phyloP scores from a whole-genome alignment of 202 grass and related monocot species.

The Setaria italica region DNA sequence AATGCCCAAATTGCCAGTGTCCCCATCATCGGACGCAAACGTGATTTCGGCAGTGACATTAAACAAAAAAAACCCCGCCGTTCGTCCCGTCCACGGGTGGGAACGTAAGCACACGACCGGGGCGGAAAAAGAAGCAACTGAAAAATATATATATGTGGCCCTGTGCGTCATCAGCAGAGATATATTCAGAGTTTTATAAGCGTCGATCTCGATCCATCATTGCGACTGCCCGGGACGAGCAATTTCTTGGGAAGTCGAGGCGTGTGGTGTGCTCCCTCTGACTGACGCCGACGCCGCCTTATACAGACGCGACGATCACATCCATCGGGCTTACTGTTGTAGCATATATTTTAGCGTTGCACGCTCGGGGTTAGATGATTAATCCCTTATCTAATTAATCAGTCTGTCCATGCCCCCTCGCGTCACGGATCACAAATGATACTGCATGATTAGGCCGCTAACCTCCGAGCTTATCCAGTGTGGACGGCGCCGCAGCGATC shows the following conservation, averaged over 20 bases:
- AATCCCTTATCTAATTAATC: background rate
- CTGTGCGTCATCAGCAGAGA: background rate
- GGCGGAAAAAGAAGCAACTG: background rate
- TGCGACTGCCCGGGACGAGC: background rate
- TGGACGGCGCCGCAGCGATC: constrained; percentile 11
- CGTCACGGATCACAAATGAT: background rate
- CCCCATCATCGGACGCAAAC: constrained; percentile 25
- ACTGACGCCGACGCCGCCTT: background rate
- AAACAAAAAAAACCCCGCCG: background rate
- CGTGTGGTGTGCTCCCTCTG: constrained; percentile 22
- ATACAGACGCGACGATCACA: background rate
- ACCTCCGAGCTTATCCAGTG: constrained; percentile 33
- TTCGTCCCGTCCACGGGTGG: background rate
- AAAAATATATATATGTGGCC: background rate
- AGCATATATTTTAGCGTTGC: background rate
- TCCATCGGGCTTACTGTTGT: background rate
- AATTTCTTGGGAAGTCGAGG: constrained; percentile 2
- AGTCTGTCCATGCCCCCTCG: background rate
- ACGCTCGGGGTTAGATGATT: constrained; percentile 4
- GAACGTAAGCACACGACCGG: background rate
- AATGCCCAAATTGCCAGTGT: background rate
- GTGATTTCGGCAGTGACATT: background rate
- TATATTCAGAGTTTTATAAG: background rate
- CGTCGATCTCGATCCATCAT: background rate
- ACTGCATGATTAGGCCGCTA: background rate